phyloP scores from a whole-genome alignment of 129 eudicot genomes.

The Deinandra increscens region DNA sequence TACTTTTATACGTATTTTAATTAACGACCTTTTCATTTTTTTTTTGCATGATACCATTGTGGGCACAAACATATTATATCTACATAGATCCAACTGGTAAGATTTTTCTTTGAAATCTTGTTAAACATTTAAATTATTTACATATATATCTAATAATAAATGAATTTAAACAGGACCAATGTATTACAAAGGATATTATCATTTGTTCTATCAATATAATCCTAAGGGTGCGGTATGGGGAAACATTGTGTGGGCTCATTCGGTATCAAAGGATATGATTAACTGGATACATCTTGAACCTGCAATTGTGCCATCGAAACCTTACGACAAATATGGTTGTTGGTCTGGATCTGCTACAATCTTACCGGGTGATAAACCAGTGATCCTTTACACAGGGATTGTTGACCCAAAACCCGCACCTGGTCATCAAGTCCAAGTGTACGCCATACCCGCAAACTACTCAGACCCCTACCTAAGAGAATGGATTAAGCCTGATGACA shows the following conservation, averaged over 20 bases:
- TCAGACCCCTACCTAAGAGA: constrained; percentile 61
- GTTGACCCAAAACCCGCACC: constrained; percentile 33
- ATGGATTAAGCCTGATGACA: constrained; percentile 70
- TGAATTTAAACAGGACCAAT: constrained; percentile 50
- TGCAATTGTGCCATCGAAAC: constrained; percentile 55
- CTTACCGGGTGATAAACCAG: constrained; percentile 61
- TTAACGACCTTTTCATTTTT: neutral
- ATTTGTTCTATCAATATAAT: constrained; percentile 78
- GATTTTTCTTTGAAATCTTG: neutral
- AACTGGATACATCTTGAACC: constrained; percentile 57
- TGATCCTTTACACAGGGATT: constrained; percentile 66
- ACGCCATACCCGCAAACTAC: constrained; percentile 64
- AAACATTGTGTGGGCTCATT: constrained; percentile 85
- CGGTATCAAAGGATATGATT: constrained; percentile 63
- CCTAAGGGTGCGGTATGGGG: constrained; percentile 77
- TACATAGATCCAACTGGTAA: constrained; percentile 70
- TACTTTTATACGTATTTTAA: neutral
- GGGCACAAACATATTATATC: constrained; percentile 4
- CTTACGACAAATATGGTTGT: constrained; percentile 62
- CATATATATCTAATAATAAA: neutral
- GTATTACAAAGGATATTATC: constrained; percentile 73
- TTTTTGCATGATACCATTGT: constrained; percentile 19
- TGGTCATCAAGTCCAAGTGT: constrained; percentile 60
- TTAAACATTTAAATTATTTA: neutral
- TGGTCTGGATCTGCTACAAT: constrained; percentile 90